These are phyloP conservation scores for Panaeolus cyanescens DNA, from an alignment of 768 basidiomycete genomes.

Conservation along the genomic window DNA sequence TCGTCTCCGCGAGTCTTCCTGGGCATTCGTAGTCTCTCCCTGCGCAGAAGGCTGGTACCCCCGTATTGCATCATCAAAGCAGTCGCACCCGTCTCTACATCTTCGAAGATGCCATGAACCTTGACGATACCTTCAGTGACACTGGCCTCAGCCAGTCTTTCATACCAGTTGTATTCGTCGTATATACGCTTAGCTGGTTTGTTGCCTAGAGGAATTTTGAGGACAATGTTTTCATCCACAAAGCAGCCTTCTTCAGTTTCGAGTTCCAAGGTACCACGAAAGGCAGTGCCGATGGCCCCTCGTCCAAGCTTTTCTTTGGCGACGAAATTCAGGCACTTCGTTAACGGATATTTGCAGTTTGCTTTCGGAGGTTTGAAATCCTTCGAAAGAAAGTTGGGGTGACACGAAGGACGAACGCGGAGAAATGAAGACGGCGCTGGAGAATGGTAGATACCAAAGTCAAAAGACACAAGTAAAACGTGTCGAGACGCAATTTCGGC, in stretches of 20 bases:
- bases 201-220: constrained; percentile 4
- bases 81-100: constrained; percentile 6
- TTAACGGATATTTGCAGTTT: too few species aligned
- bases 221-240: background rate
- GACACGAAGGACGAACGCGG: constrained; percentile 2
- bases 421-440: constrained; percentile 4
- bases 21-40: background rate
- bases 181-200: background rate
- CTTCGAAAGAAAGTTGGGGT: background rate
- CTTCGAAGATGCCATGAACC: constrained; percentile 12
- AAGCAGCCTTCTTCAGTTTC: background rate
- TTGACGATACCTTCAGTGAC: background rate
- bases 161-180: constrained; percentile 7
- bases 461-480: background rate
- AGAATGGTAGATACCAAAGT: background rate
- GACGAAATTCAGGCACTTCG: too few species aligned
- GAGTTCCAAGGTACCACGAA: background rate
- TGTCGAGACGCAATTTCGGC: background rate
- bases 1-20: too few species aligned
- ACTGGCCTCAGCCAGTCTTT: background rate
- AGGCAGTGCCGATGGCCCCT: too few species aligned
- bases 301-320: too few species aligned
- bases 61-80: constrained; percentile 9
- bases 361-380: too few species aligned
- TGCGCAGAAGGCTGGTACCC: background rate